These are phyloP conservation scores for Colletotrichum sp. DNA, from an alignment of 2,329 filamentous ascomycete species.

Conservation along the genomic window DNA sequence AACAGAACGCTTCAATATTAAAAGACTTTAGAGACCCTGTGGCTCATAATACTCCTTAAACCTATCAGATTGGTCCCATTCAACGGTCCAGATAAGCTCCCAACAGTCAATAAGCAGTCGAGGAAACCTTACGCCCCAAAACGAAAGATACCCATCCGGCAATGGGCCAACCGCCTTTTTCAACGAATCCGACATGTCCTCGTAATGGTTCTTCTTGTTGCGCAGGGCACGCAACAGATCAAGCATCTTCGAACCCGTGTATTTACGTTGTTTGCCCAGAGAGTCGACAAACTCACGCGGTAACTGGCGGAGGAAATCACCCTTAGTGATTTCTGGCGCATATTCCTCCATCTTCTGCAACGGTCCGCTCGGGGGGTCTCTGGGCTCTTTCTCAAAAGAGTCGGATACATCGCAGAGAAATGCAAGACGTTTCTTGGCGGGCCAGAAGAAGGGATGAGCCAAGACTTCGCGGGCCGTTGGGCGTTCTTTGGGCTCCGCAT, in stretches of 20 bases:
- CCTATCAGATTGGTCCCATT: conserved; percentile 66
- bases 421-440: conserved; percentile 81
- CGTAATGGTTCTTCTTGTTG: conserved; percentile 98
- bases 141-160: conserved; percentile 81
- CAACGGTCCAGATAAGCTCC: conserved; percentile 71
- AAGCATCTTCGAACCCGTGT: conserved; percentile 81
- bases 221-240: conserved; percentile 87
- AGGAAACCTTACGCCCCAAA: conserved; percentile 84
- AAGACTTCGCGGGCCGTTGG: conserved; percentile 82
- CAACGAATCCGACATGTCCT: conserved; percentile 87
- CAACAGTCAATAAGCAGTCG: conserved; percentile 80
- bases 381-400: conserved; percentile 90
- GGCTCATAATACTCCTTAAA: conserved; percentile 76
- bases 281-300: conserved; percentile 86
- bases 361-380: conserved; percentile 77
- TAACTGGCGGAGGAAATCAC: conserved; percentile 79
- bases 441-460: conserved; percentile 97
- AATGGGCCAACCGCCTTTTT: conserved; percentile 73
- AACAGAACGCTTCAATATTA: background rate
- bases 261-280: conserved; percentile 93
- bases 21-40: conserved; percentile 32
- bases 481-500: conserved; percentile 56
- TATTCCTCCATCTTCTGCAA: conserved; percentile 65
- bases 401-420: conserved; percentile 98
- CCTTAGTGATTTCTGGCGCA: conserved; percentile 59